phyloP scores from a whole-genome alignment of 2,329 filamentous ascomycete genomes.

The Stachybotrys chartarum region DNA sequence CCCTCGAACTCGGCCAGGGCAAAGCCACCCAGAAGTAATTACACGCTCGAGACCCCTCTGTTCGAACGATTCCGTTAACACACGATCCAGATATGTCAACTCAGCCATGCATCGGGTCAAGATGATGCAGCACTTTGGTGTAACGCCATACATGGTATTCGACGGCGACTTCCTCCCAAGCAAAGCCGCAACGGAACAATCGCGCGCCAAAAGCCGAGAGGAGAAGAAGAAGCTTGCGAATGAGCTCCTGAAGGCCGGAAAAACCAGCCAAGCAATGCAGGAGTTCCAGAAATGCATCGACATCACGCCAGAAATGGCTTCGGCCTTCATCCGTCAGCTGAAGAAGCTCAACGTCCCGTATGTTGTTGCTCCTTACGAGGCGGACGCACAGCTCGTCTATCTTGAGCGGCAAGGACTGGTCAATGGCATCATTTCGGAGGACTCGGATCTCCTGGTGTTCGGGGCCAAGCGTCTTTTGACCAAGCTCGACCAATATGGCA shows the following conservation, averaged over 20 bases:
- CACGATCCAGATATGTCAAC: constrained; percentile 65
- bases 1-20: constrained; percentile 80
- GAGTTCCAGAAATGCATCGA: constrained; percentile 95
- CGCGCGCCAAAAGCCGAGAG: constrained; percentile 66
- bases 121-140: constrained; percentile 89
- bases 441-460: constrained; percentile 93
- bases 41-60: background rate
- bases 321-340: constrained; percentile 82
- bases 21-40: constrained; percentile 81
- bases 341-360: constrained; percentile 76
- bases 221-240: constrained; percentile 70
- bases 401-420: constrained; percentile 81
- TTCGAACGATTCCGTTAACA: constrained; percentile 1
- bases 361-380: constrained; percentile 93
- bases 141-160: constrained; percentile 93
- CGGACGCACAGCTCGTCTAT: constrained; percentile 93
- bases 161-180: constrained; percentile 93
- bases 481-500: constrained; percentile 89
- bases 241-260: constrained; percentile 75
- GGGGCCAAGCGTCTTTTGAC: constrained; percentile 85
- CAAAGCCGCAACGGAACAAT: constrained; percentile 80
- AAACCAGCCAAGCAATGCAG: constrained; percentile 68
- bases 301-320: constrained; percentile 93
- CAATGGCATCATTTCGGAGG: constrained; percentile 85
- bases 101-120: constrained; percentile 84